These are phyloP conservation scores for Fusarium praegraminearum DNA, from an alignment of 2,329 filamentous ascomycete genomes.

Conservation along the genomic window DNA sequence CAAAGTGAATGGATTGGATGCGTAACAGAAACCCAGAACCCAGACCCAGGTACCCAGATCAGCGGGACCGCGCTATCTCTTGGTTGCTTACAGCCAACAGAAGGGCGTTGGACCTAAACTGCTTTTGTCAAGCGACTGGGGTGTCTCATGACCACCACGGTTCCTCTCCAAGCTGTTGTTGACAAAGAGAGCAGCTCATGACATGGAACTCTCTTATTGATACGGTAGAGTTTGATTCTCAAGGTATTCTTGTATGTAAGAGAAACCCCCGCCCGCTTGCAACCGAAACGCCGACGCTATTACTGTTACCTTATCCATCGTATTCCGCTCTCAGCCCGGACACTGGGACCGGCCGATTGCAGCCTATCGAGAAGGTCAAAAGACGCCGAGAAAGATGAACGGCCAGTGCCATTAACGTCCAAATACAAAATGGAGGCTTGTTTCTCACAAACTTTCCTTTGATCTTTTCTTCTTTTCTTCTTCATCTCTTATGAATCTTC, in stretches of 20 bases:
- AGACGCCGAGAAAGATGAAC: slow-evolving; percentile 33
- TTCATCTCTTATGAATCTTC: background rate
- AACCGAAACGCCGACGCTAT: slow-evolving; percentile 38
- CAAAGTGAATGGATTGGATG: slow-evolving; percentile 23
- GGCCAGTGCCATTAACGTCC: slow-evolving; percentile 24
- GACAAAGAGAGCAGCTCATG: slow-evolving; percentile 34
- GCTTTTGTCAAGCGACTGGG: slow-evolving; percentile 25
- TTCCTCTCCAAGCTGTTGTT: slow-evolving; percentile 14
- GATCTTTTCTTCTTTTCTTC: background rate
- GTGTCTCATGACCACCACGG: slow-evolving; percentile 37
- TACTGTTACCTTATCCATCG: slow-evolving; percentile 37
- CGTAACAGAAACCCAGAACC: slow-evolving; percentile 39
- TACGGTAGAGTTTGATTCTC: background rate
- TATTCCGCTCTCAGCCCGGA: slow-evolving; percentile 30
- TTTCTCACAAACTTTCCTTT: slow-evolving; percentile 13
- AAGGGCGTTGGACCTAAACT: slow-evolving; percentile 6
- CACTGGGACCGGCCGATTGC: slow-evolving; percentile 44
- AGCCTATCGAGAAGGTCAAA: slow-evolving; percentile 35
- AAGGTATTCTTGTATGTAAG: slow-evolving; percentile 15
- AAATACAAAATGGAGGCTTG: slow-evolving; percentile 42
- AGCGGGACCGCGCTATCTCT: slow-evolving; percentile 30
- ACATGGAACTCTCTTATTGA: slow-evolving; percentile 1
- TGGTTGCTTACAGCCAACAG: slow-evolving; percentile 18
- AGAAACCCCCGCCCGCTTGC: slow-evolving; percentile 36
- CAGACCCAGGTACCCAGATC: slow-evolving; percentile 26